Evolutionary conservation across 345 rosid species (phyloP).

Genomic region (Iberis pinnata): DNA sequence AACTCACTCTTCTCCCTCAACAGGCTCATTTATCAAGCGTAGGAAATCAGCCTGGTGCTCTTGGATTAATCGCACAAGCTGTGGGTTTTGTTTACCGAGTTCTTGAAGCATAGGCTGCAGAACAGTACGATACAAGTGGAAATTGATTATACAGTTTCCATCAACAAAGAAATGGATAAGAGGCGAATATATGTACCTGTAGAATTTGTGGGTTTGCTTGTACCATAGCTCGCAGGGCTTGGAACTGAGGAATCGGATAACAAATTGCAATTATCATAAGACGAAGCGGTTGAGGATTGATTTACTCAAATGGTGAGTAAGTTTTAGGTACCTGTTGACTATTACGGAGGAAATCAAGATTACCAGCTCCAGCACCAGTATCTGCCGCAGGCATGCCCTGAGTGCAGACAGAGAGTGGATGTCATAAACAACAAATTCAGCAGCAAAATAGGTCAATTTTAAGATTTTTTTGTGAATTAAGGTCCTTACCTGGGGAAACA

Average conservation of each 20-base stretch:
- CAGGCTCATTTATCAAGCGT: slow-evolving; percentile 79
- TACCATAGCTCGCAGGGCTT: slow-evolving; percentile 81
- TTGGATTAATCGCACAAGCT: slow-evolving; percentile 75
- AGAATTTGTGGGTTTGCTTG: slow-evolving; percentile 80
- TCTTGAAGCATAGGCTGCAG: slow-evolving; percentile 95
- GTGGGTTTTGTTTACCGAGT: slow-evolving; percentile 87
- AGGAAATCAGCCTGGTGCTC: slow-evolving; percentile 90
- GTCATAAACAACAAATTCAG: not conserved
- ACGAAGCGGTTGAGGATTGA: not conserved
- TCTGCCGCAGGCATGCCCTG: slow-evolving; percentile 91
- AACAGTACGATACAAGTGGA: not conserved
- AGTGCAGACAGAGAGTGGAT: slow-evolving; percentile 8
- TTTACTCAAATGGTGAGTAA: not conserved
- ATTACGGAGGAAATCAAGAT: slow-evolving; percentile 82
- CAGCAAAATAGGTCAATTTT: not conserved
- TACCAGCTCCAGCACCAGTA: slow-evolving; percentile 63
- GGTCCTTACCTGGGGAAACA: slow-evolving; percentile 30
- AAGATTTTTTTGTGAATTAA: not conserved
- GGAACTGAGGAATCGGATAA: slow-evolving; percentile 44
- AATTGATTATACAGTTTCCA: not conserved
- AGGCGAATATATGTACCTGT: slow-evolving; percentile 40
- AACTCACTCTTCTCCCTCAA: slow-evolving; percentile 89
- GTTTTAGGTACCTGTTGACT: slow-evolving; percentile 68
- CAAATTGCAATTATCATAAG: not conserved
- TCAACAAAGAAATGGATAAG: not conserved